Evolutionary conservation across 306 rosid genomes (phyloP), one percentile per base, ranked within the genome.

Genomic region (Pyrus bretschneideri): DNA sequence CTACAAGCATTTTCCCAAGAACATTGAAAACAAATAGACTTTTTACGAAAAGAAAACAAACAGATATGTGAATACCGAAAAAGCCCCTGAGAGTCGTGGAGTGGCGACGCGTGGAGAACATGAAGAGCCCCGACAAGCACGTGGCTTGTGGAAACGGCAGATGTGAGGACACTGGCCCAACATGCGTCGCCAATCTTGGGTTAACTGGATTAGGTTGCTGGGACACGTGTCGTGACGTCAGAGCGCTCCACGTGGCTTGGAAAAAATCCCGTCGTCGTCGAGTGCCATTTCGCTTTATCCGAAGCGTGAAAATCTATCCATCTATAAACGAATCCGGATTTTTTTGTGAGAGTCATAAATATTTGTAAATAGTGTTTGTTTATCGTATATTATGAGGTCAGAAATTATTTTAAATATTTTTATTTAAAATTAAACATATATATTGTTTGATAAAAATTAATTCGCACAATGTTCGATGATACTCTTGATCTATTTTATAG

Each of bases 51-150:
- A 6, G 30, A 6, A 21, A 5, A 1, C 1, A n/a, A 4, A 22
- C 5, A 22, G 12, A 19, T 21, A 19, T 4, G 2, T 0, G 51
- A 83, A 82, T 81, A 68, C 29, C 89, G 58, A 31, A n/a, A 83
- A 2, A 54, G 33, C 62, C 69, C 90, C 81, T 19, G 1, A 30
- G 52, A 6, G 23, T 63, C 30, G 59, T 31, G 10, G 18, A n/a
- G 3, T 1, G 0, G 6, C 13, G 85, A 86, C 89, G 78, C 86
- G 89, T 88, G 91, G 91, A 9, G 9, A 4, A 1, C 40, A 54
- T 52, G 73, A 21, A 18, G 38, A 44, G 7, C n/a, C 6, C 2
- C 2, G 4, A 38, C 21, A 11, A 9, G 79, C 80, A 87, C 87
- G 90, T 85, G 93, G 83, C 76, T 1, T 2, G 3, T 2, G 0